Evolutionary conservation across 148 eudicot genomes (phyloP).

Genomic region (Cornus suecica): DNA sequence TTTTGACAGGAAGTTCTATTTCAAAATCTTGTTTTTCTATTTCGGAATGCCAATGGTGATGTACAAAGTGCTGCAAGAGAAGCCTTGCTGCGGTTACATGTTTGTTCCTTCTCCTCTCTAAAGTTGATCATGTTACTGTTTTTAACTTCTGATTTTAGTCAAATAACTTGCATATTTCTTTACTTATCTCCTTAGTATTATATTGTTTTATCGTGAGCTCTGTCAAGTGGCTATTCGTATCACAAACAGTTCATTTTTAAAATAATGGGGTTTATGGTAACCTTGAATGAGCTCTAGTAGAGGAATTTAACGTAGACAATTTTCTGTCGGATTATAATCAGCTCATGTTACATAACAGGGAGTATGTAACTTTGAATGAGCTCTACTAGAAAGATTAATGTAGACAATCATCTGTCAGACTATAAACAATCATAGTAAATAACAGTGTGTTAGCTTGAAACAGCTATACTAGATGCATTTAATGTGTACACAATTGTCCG

Average conservation of each 20-base stretch:
- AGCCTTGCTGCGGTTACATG: slow-evolving; percentile 64
- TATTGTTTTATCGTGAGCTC: neutral
- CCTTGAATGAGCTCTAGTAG: too few species aligned
- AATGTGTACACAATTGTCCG: too few species aligned
- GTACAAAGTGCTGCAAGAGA: slow-evolving; percentile 65
- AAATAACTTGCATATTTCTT: neutral
- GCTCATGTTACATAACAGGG: too few species aligned
- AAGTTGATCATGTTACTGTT: neutral
- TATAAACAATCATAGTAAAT: too few species aligned
- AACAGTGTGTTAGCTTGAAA: too few species aligned
- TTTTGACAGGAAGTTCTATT: slow-evolving; percentile 55
- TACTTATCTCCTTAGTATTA: neutral
- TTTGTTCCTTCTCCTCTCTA: slow-evolving; percentile 20
- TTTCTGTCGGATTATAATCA: too few species aligned
- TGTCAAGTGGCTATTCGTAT: neutral
- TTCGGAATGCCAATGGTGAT: slow-evolving; percentile 46
- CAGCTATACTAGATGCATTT: too few species aligned
- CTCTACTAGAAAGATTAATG: too few species aligned
- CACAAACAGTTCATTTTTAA: neutral
- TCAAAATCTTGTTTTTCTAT: slow-evolving; percentile 50
- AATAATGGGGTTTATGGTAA: too few species aligned
- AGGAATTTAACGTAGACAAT: too few species aligned
- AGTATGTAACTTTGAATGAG: too few species aligned
- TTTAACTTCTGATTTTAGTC: neutral
- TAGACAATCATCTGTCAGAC: too few species aligned